Evolutionary conservation across 139 green algal species (phyloP).

Genomic region (Raphidocelis subcapitata): DNA sequence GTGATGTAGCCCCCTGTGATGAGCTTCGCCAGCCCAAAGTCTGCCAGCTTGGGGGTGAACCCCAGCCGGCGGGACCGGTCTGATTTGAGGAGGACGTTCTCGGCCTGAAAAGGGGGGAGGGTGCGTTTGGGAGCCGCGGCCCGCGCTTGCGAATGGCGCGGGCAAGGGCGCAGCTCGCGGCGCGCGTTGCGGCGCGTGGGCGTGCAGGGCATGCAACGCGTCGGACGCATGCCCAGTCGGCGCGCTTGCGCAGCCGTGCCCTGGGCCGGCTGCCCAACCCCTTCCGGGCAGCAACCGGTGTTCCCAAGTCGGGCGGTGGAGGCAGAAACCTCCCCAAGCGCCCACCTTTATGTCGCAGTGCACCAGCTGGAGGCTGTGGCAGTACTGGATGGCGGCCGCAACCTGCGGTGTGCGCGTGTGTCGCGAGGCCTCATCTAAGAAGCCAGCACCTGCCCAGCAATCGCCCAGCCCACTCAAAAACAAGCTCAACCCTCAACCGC

Average conservation of each 20-base stretch:
- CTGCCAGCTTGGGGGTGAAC: constrained; percentile 42
- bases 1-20: constrained; percentile 58
- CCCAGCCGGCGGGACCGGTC: constrained; percentile 21
- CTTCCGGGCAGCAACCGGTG: too few relatives aligned
- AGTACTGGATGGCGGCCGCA: constrained; percentile 49
- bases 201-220: too few relatives aligned
- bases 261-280: too few relatives aligned
- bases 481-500: background rate
- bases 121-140: too few relatives aligned
- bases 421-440: background rate
- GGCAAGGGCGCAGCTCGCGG: too few relatives aligned
- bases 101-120: too few relatives aligned
- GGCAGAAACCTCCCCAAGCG: too few relatives aligned
- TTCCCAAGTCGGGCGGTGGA: too few relatives aligned
- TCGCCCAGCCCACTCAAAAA: background rate
- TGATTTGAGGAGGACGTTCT: constrained; percentile 11
- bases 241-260: too few relatives aligned
- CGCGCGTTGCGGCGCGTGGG: too few relatives aligned
- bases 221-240: too few relatives aligned
- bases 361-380: constrained; percentile 52
- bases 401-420: constrained; percentile 43
- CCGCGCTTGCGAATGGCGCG: too few relatives aligned
- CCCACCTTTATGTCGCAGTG: constrained; percentile 60
- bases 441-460: background rate
- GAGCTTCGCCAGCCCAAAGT: constrained; percentile 60